A percentile compares a stretch with the other conserved stretches of the same genome.
These are phyloP conservation scores for Ceratobasidium sp. DNA, from an alignment of 1,284 basidiomycete species.

Conservation along the genomic window DNA sequence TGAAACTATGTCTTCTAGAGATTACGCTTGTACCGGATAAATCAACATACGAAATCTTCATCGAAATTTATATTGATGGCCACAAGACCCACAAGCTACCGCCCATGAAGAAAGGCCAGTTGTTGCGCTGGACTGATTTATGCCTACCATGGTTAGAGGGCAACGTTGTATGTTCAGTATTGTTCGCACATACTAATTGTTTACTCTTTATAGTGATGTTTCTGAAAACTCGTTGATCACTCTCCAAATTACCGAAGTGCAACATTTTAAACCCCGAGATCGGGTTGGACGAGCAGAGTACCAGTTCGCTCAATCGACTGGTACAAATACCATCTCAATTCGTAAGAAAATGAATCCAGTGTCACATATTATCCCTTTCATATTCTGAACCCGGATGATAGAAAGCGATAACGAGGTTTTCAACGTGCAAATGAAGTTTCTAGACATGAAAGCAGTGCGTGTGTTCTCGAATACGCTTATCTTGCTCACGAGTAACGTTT, in stretches of 20 bases:
- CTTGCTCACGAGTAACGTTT: background rate
- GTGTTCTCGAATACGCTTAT: background rate
- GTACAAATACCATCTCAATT: background rate
- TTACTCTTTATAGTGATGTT: background rate
- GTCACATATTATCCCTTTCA: background rate
- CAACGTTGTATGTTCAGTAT: background rate
- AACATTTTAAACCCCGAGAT: background rate
- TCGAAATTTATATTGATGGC: background rate
- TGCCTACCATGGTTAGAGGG: background rate
- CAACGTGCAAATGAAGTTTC: background rate
- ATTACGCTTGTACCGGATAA: constrained; percentile 2
- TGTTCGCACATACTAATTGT: background rate
- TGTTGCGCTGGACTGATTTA: background rate
- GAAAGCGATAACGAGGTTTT: background rate
- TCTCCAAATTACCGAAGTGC: background rate
- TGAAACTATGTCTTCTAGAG: background rate
- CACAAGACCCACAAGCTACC: background rate
- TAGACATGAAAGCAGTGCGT: background rate
- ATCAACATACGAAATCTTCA: background rate
- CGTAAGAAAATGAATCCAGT: background rate
- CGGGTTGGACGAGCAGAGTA: background rate
- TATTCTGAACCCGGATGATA: background rate
- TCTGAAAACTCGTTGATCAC: background rate
- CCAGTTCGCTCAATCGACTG: background rate
- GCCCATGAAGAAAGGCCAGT: background rate